Base-by-base conservation (phyloP, 2,329 filamentous ascomycete genomes). In the Rhexocercosporidium sp. region DNA sequence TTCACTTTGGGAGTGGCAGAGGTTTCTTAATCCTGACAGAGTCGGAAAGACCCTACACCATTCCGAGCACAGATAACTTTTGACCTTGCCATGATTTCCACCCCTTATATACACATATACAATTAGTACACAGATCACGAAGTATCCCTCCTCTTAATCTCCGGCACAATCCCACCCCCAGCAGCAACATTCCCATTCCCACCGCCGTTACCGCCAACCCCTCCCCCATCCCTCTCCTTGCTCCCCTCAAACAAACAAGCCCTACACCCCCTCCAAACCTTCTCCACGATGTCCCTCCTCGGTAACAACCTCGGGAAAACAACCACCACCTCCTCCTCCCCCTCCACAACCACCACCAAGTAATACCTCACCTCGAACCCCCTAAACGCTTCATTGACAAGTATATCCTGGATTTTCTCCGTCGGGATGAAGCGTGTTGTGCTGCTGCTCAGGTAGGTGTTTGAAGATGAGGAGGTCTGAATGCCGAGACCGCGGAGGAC, bases 291-390 rank as follows among this genome's bases (percentile, higher is more conserved):
- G 59, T 82, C 84, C 65, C 92, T 83, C 66, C 88, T 81, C 0
- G 96, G 96, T 69, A 97, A 77, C 71, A 97, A 79, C 65, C 86
- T 86, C 2, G 95, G 95, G 78, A 99, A 99, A 3, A 98, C 94
- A n/a, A 99, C 95, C 0, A 98, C 92, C 4, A 97, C 86, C 71
- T 96, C 90, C 63, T 90, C 87, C 80, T 98, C 95, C 1, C 90
- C 94, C 73, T 96, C 92, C 20, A 98, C 93, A 62, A 98, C 91
- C 34, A 98, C 92, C 4, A 93, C 88, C 9, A 99, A 82, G 76
- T 97, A 97, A 76, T 95, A 97, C 47, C 90, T 83, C 41, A 98
- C 94, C 80, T 94, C 93, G 75, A 97, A 97, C 0, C 94, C 94
- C 66, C 88, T 88, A 79, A 98, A 98, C 3, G 94, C 96, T 82